A percentile compares a stretch with the other conserved stretches of the same genome.
Conservation (phyloP, 345 rosid species). For the Acer negundo region DNA sequence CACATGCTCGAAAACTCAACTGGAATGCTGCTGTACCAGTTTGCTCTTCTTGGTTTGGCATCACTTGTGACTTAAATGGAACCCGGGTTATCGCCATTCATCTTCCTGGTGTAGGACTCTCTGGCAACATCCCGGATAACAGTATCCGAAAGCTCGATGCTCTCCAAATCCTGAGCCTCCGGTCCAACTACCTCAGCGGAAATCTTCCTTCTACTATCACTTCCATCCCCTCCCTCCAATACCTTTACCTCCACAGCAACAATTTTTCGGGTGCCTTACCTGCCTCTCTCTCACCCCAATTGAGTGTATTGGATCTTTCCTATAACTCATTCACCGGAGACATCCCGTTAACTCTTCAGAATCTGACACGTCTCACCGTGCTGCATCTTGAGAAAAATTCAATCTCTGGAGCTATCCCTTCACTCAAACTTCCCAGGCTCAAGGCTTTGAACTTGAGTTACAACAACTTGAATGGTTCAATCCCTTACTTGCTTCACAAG, state of each 20-base stretch:
- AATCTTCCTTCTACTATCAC: conserved; percentile 61
- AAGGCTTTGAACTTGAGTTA: conserved; percentile 57
- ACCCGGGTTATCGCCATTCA: conserved; percentile 50
- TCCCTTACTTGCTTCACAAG: conserved; percentile 50
- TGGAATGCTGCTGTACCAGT: conserved; percentile 48
- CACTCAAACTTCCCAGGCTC: conserved; percentile 49
- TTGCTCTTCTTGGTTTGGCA: conserved; percentile 64
- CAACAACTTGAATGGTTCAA: conserved; percentile 64
- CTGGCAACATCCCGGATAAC: conserved; percentile 54
- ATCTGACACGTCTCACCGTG: conserved; percentile 40
- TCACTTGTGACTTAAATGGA: conserved; percentile 45
- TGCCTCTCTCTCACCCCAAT: conserved; percentile 35
- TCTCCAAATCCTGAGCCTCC: conserved; percentile 62
- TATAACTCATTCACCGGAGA: conserved; percentile 61
- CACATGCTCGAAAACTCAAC: conserved; percentile 50
- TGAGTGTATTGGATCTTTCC: conserved; percentile 65
- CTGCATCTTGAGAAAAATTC: conserved; percentile 59
- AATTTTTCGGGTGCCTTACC: conserved; percentile 60
- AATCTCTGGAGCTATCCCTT: conserved; percentile 50
- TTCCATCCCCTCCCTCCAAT: conserved; percentile 56
- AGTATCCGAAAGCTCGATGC: conserved; percentile 59
- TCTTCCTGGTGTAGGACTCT: conserved; percentile 75
- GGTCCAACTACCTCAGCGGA: conserved; percentile 71
- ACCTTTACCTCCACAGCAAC: conserved; percentile 66
- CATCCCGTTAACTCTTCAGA: conserved; percentile 42